Evolutionary conservation across 371 early-diverging fungal genomes (phyloP), one percentile per base, ranked within the genome.

Genomic region (Mortierella sp.): DNA sequence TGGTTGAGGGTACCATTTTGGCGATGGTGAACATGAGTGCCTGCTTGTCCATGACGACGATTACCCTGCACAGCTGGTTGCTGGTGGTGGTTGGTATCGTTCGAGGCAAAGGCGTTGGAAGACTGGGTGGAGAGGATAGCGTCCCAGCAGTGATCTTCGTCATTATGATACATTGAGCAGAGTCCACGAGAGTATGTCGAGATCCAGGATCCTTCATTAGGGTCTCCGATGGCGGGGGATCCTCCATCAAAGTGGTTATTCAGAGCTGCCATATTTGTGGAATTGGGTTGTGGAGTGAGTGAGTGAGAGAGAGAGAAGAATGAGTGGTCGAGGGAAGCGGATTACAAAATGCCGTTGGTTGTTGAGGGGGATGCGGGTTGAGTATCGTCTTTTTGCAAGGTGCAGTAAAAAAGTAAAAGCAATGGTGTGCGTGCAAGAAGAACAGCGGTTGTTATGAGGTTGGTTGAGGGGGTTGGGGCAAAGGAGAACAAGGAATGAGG

Each of bases 111-210:
- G 45, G 57, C 45, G 4, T 24, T 48, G 5, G 82, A 19, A 31
- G 70, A 45, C 31, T 77, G 80, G 7, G 75, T 16, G 47, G 68
- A 58, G 28, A 83, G 74, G 60, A 83, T 72, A 31, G 70, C 57
- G 19, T 83, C 79, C 73, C 75, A 83, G 76, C 79, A 79, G 16
- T 68, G 73, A 54, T 79, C 79, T 5, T 84, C 84, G 38, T 80
- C 84, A 38, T 75, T 84, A 21, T 73, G 78, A 28, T 73, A 78
- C 34, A 80, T 38, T 10, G 80, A 77, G 70, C 84, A 80, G 10
- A 83, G 84, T 11, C 65, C 84, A 3, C 80, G 70, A 21, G 84
- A 77, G 72, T 84, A 84, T 34, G 80, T 75, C 48, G 58, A 55
- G 8, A 80, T 57, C 84, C 84, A 84, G 24, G 78, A 57, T 34